A percentile compares a stretch with the other conserved stretches of the same genome.
phyloP scores from a whole-genome alignment of 495 filamentous ascomycete genomes.

The Amphirosellinia nigrospora region DNA sequence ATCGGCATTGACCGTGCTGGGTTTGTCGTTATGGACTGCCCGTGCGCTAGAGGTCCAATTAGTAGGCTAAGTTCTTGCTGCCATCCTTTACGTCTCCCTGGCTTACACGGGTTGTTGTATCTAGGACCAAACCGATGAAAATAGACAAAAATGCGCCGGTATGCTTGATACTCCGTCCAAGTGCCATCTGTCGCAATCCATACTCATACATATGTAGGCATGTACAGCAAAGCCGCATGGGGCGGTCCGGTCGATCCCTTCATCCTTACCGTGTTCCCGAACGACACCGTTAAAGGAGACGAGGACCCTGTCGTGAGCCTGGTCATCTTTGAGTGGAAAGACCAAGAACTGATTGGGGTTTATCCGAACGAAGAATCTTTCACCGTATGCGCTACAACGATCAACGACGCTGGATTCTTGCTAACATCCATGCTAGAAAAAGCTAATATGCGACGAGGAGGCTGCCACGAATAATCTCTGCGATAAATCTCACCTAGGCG shows the following conservation, averaged over 20 bases:
- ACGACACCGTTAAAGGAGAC: slow-evolving; percentile 59
- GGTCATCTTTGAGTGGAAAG: slow-evolving; percentile 92
- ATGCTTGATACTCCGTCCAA: slow-evolving; percentile 25
- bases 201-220: slow-evolving; percentile 58
- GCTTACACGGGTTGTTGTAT: slow-evolving; percentile 15
- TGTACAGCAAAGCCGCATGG: slow-evolving; percentile 93
- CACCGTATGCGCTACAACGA: slow-evolving; percentile 31
- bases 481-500: slow-evolving; percentile 74
- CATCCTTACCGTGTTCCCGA: slow-evolving; percentile 82
- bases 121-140: slow-evolving; percentile 76
- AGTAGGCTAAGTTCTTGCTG: slow-evolving; percentile 27
- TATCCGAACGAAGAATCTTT: slow-evolving; percentile 35
- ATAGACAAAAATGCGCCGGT: slow-evolving; percentile 83
- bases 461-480: slow-evolving; percentile 73
- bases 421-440: slow-evolving; percentile 52
- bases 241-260: slow-evolving; percentile 87
- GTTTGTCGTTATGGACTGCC: slow-evolving; percentile 61
- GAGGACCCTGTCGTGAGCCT: slow-evolving; percentile 80
- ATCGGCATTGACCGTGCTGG: slow-evolving; percentile 46
- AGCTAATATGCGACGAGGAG: slow-evolving; percentile 76
- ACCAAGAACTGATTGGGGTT: slow-evolving; percentile 79
- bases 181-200: neutral
- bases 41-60: slow-evolving; percentile 69
- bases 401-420: neutral
- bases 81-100: neutral